Evolutionary conservation across 2,329 filamentous ascomycete species (phyloP).

Genomic region (Penicillium digitatum): DNA sequence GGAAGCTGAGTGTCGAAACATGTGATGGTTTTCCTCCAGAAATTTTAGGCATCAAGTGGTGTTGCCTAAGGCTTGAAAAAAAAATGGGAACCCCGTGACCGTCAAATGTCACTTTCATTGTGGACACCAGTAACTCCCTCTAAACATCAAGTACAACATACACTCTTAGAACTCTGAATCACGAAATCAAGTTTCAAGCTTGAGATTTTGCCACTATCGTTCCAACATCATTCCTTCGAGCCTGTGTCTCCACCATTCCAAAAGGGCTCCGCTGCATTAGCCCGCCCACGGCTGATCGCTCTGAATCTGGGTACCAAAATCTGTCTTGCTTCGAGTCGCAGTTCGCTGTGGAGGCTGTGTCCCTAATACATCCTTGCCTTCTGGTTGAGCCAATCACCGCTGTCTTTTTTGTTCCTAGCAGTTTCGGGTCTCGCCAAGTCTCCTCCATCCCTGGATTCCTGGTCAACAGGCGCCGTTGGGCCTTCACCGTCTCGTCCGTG

Average conservation of each 20-base stretch:
- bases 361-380: slow-evolving; percentile 15
- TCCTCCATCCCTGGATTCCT: slow-evolving; percentile 22
- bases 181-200: background rate
- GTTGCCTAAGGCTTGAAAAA: background rate
- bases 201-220: background rate
- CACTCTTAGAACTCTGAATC: background rate
- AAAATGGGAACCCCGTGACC: background rate
- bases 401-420: slow-evolving; percentile 4
- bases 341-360: slow-evolving; percentile 14
- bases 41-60: background rate
- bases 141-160: background rate
- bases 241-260: slow-evolving; percentile 20
- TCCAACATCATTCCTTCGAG: slow-evolving; percentile 11
- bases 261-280: slow-evolving; percentile 29
- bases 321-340: slow-evolving; percentile 18
- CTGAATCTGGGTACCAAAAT: slow-evolving; percentile 26
- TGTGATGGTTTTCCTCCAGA: background rate
- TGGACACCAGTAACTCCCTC: background rate
- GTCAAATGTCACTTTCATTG: background rate
- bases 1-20: background rate
- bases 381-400: slow-evolving; percentile 20
- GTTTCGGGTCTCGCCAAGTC: background rate
- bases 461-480: slow-evolving; percentile 1
- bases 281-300: slow-evolving; percentile 29
- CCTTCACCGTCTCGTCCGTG: slow-evolving; percentile 19